These are phyloP conservation scores for Spizellomyces punctatus DNA, from an alignment of 192 early-diverging fungal genomes.

Conservation along the genomic window DNA sequence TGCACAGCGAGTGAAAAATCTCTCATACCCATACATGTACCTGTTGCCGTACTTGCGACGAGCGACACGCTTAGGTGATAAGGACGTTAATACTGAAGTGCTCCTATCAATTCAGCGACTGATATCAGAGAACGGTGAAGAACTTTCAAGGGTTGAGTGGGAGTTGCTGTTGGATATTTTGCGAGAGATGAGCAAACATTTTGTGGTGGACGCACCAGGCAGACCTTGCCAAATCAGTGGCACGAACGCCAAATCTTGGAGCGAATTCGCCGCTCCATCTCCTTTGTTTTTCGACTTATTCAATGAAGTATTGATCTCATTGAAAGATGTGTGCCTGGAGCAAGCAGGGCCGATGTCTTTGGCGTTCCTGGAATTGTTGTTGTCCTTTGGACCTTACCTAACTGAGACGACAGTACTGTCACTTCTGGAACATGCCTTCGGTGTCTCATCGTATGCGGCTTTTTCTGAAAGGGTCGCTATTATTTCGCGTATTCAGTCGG, in stretches of 20 bases:
- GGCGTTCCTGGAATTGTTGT: constrained; percentile 1
- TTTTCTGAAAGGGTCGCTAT: constrained; percentile 5
- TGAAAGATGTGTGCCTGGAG: constrained; percentile 2
- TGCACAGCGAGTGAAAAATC: constrained; percentile 36
- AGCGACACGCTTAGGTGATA: constrained; percentile 28
- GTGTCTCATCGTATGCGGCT: constrained; percentile 5
- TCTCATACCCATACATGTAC: constrained; percentile 37
- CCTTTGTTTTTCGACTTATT: background rate
- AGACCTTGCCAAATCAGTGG: background rate
- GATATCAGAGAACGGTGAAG: constrained; percentile 28
- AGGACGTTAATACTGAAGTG: constrained; percentile 26
- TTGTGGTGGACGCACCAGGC: background rate
- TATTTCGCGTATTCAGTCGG: constrained; percentile 1
- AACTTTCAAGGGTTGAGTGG: constrained; percentile 48
- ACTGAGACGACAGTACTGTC: constrained; percentile 9
- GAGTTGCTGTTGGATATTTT: constrained; percentile 55
- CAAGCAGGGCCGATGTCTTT: background rate
- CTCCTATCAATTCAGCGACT: constrained; percentile 12
- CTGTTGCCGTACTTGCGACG: constrained; percentile 41
- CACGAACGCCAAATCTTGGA: too few species aligned
- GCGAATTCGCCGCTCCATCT: too few species aligned
- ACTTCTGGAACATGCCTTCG: constrained; percentile 10
- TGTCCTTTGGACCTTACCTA: constrained; percentile 9
- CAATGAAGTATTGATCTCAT: constrained; percentile 3
- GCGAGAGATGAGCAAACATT: constrained; percentile 30